Evolutionary conservation across 768 basidiomycete species (phyloP).

Genomic region (Harrya chromipes): DNA sequence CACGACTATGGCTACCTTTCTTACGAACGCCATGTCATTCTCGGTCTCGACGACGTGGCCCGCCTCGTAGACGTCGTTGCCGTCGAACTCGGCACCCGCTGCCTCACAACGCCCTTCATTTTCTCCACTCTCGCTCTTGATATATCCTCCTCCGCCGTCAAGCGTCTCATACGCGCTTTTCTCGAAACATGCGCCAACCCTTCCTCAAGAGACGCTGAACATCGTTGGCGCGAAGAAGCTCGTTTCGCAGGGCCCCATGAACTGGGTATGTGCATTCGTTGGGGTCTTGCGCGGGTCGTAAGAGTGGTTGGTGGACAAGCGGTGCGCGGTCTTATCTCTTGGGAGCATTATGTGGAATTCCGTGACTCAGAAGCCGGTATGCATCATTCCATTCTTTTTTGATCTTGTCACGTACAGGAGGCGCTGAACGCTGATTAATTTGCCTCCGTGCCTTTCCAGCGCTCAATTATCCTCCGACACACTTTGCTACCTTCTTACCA

Average conservation of each 20-base stretch:
- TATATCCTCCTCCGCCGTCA: conserved; percentile 69
- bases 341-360: conserved; percentile 83
- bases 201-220: conserved; percentile 41
- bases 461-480: conserved; percentile 62
- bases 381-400: conserved; percentile 29
- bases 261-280: conserved; percentile 87
- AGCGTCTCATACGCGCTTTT: conserved; percentile 77
- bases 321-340: conserved; percentile 79
- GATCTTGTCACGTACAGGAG: conserved; percentile 25
- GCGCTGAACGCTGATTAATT: conserved; percentile 19
- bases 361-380: conserved; percentile 78
- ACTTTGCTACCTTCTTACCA: conserved; percentile 69
- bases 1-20: conserved; percentile 73
- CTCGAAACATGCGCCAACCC: conserved; percentile 53
- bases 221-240: conserved; percentile 75
- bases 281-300: conserved; percentile 83
- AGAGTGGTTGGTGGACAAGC: conserved; percentile 66
- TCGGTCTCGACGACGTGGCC: conserved; percentile 71
- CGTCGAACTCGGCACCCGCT: conserved; percentile 67
- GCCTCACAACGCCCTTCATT: conserved; percentile 85
- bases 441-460: conserved; percentile 33
- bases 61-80: conserved; percentile 69
- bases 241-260: conserved; percentile 83
- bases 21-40: conserved; percentile 67
- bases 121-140: conserved; percentile 90